Evolutionary conservation across 345 rosid genomes (phyloP).

Genomic region (Citrus medica): DNA sequence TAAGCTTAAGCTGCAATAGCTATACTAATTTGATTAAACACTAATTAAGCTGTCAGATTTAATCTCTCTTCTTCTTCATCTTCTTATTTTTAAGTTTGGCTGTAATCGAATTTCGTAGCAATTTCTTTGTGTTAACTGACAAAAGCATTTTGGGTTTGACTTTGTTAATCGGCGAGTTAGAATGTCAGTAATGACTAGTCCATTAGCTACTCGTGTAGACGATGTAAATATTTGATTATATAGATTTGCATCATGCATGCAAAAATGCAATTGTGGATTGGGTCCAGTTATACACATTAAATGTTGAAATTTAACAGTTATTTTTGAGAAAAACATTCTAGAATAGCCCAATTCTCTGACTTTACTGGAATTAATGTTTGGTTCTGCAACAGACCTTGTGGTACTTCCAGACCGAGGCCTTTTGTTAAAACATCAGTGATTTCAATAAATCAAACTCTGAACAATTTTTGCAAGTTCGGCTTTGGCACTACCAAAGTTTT

Average conservation of each 20-base stretch:
- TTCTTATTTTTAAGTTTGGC: neutral
- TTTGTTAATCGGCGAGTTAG: neutral
- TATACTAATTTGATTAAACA: no score
- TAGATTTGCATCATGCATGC: neutral
- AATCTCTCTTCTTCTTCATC: no score
- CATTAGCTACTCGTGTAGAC: neutral
- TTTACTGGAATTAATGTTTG: neutral
- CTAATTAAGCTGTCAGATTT: neutral
- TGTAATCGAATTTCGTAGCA: neutral
- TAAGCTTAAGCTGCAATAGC: neutral
- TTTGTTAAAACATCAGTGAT: neutral
- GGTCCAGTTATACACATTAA: neutral
- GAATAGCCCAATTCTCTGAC: neutral
- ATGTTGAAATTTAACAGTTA: neutral
- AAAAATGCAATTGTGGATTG: neutral
- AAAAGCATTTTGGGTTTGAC: neutral
- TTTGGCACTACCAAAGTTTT: neutral
- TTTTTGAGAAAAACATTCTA: neutral
- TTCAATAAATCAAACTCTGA: neutral
- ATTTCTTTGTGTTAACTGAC: neutral
- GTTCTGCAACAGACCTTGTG: neutral
- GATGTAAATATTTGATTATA: neutral
- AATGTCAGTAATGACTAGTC: neutral
- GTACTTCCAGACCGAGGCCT: neutral
- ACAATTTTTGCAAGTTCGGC: neutral